phyloP scores from a whole-genome alignment of 805 yeast species.

The Ogataea methylovora region DNA sequence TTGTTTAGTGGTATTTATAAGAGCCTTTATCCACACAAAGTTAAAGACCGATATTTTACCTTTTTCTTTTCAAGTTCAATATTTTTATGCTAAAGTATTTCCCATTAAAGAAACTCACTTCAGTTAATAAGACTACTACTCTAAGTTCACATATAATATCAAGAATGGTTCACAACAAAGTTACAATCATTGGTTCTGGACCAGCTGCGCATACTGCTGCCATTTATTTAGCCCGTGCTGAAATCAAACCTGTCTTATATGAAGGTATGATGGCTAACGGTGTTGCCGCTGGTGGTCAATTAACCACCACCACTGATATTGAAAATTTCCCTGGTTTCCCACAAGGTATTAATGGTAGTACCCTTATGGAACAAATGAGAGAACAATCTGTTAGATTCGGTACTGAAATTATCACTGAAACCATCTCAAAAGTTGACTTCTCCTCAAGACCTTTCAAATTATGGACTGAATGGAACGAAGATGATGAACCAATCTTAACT shows the following conservation, averaged over 20 bases:
- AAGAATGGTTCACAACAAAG: slow-evolving; percentile 75
- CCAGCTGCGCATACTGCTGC: slow-evolving; percentile 99
- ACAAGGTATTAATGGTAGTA: slow-evolving; percentile 78
- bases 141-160: background rate
- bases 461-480: slow-evolving; percentile 96
- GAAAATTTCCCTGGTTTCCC: slow-evolving; percentile 99
- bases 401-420: slow-evolving; percentile 90
- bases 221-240: slow-evolving; percentile 93
- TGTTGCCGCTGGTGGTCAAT: slow-evolving; percentile 97
- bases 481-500: slow-evolving; percentile 81
- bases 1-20: no score
- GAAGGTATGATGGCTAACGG: slow-evolving; percentile 98
- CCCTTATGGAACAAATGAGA: slow-evolving; percentile 91
- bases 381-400: slow-evolving; percentile 84
- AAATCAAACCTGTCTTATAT: slow-evolving; percentile 84
- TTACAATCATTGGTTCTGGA: slow-evolving; percentile 91
- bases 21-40: no score
- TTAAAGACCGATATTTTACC: no score
- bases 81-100: no score
- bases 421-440: slow-evolving; percentile 87
- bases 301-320: slow-evolving; percentile 96
- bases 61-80: no score
- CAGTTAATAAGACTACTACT: no score
- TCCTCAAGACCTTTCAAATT: slow-evolving; percentile 86
- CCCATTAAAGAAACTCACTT: no score